phyloP scores from a whole-genome alignment of 371 early-diverging fungal species.

The Mortierella sp. region DNA sequence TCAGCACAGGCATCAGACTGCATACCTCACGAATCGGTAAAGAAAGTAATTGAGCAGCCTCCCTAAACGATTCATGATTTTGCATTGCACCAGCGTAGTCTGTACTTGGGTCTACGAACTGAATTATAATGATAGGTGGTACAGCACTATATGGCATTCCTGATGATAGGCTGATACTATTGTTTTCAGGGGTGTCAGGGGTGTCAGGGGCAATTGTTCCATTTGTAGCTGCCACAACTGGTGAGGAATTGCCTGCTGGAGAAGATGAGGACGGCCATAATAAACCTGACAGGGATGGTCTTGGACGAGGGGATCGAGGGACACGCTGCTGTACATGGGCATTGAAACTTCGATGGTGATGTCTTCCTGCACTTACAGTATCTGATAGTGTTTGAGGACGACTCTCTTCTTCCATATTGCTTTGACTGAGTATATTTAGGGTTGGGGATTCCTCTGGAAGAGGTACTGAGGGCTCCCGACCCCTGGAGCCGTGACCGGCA shows the following conservation, averaged over 20 bases:
- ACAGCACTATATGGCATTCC: neutral
- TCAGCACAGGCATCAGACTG: conserved; percentile 15
- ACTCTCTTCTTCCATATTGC: neutral
- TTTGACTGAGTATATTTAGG: neutral
- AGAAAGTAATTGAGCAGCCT: neutral
- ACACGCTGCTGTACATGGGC: conserved; percentile 2
- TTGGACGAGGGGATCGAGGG: neutral
- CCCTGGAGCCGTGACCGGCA: neutral
- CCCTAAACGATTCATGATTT: conserved; percentile 15
- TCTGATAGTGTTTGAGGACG: neutral
- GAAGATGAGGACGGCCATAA: conserved; percentile 1
- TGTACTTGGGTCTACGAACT: conserved; percentile 9
- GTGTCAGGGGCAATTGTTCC: neutral
- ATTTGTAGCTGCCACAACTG: neutral
- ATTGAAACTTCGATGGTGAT: conserved; percentile 9
- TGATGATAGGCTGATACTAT: neutral
- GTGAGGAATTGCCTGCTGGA: neutral
- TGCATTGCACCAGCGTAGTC: conserved; percentile 9
- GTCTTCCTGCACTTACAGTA: neutral
- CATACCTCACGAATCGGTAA: conserved; percentile 12
- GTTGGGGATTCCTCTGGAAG: neutral
- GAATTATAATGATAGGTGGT: conserved; percentile 9
- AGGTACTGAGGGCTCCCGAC: neutral
- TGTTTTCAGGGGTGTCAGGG: neutral
- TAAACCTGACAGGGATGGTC: neutral